Evolutionary conservation across 73 alveolate species (phyloP).

Genomic region (Breviolum minutum): DNA sequence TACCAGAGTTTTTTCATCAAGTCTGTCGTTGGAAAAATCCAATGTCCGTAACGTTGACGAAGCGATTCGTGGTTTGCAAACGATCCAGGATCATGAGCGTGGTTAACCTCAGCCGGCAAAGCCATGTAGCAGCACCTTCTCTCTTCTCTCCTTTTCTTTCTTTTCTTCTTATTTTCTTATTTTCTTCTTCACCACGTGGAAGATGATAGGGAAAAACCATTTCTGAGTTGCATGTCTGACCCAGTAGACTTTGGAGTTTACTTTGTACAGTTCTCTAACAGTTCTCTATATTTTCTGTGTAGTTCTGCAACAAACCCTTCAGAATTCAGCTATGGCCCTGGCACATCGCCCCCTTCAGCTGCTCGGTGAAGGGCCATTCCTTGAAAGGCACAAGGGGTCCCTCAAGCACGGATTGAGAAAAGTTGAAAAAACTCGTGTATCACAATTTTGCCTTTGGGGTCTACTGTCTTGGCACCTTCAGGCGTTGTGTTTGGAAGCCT

Average conservation of each 20-base stretch:
- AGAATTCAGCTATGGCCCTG: neutral
- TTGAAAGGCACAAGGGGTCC: neutral
- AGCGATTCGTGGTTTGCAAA: constrained; percentile 54
- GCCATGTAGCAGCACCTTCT: neutral
- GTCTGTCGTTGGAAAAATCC: too few species aligned
- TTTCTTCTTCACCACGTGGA: neutral
- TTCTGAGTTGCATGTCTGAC: neutral
- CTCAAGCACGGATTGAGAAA: too few species aligned
- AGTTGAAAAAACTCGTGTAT: too few species aligned
- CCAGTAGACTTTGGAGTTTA: too few species aligned
- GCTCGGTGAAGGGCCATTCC: constrained; percentile 90
- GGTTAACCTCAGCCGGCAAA: neutral
- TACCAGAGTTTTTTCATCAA: too few species aligned
- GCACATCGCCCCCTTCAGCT: constrained; percentile 73
- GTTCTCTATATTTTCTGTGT: neutral
- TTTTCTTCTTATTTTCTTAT: too few species aligned
- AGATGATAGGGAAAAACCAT: neutral
- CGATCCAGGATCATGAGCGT: constrained; percentile 68
- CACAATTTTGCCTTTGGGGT: too few species aligned
- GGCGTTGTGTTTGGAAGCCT: too few species aligned
- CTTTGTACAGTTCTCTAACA: neutral
- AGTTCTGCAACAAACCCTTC: too few species aligned
- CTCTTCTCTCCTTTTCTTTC: too few species aligned
- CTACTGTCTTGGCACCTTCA: too few species aligned
- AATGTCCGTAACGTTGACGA: constrained; percentile 22